Percentiles rank a stretch among this genome's conserved stretches.
phyloP scores from a whole-genome alignment of 306 rosid species.

The Boehmeria nivea region DNA sequence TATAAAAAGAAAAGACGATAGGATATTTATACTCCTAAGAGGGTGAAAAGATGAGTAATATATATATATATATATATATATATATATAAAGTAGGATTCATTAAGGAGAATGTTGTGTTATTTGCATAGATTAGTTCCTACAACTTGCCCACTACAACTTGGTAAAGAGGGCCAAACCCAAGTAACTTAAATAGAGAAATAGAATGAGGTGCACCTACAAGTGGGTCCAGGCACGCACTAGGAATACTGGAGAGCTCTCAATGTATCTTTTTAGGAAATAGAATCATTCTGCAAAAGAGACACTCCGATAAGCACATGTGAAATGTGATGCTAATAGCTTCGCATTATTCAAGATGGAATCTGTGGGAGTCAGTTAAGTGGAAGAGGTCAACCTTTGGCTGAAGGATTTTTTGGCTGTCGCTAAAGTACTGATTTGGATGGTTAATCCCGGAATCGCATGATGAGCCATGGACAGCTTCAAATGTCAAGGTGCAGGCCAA shows the following conservation, averaged over 20 bases:
- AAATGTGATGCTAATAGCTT: background rate
- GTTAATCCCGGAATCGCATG: slow-evolving; percentile 89
- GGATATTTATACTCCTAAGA: too few relatives aligned
- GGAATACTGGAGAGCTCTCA: slow-evolving; percentile 10
- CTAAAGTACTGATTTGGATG: slow-evolving; percentile 95
- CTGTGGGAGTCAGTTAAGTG: background rate
- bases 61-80: too few relatives aligned
- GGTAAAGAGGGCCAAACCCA: background rate
- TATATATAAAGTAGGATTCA: too few relatives aligned
- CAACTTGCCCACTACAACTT: slow-evolving; percentile 5
- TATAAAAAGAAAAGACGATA: too few relatives aligned
- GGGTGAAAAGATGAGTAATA: too few relatives aligned
- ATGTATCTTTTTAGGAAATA: slow-evolving; percentile 23
- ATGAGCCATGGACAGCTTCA: slow-evolving; percentile 68
- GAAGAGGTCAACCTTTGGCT: slow-evolving; percentile 42
- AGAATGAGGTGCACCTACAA: slow-evolving; percentile 7
- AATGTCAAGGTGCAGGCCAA: slow-evolving; percentile 96
- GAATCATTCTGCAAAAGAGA: slow-evolving; percentile 47
- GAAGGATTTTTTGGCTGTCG: slow-evolving; percentile 66
- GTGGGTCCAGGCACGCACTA: slow-evolving; percentile 1
- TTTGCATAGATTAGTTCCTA: background rate
- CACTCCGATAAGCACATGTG: slow-evolving; percentile 12
- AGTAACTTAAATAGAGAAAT: background rate
- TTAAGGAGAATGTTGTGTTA: too few relatives aligned
- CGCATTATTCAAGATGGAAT: too few relatives aligned